Conservation (phyloP, 805 yeast genomes). For the Helenozyma baotianmanensis region DNA sequence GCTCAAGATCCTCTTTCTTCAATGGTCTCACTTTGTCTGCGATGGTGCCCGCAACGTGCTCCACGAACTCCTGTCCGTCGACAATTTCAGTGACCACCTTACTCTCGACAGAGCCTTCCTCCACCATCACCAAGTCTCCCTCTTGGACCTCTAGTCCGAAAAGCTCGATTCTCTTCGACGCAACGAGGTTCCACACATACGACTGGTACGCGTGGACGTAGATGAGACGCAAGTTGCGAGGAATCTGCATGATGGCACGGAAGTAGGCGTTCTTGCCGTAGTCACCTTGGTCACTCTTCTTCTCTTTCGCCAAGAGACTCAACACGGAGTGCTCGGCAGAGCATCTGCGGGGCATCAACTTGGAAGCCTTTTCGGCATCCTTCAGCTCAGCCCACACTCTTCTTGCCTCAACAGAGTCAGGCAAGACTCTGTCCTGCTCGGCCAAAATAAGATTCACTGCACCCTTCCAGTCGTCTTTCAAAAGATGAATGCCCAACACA, state of each 20-base stretch:
- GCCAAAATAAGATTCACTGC: slow-evolving; percentile 77
- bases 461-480: slow-evolving; percentile 70
- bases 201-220: slow-evolving; percentile 98
- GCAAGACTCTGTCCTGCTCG: slow-evolving; percentile 80
- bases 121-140: slow-evolving; percentile 72
- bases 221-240: slow-evolving; percentile 88
- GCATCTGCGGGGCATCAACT: slow-evolving; percentile 81
- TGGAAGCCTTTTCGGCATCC: slow-evolving; percentile 61
- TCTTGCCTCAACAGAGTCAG: slow-evolving; percentile 81
- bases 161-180: slow-evolving; percentile 66
- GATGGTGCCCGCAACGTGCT: slow-evolving; percentile 58
- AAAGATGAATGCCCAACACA: slow-evolving; percentile 66
- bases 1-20: slow-evolving; percentile 65
- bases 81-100: slow-evolving; percentile 12
- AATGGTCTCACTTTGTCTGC: slow-evolving; percentile 68
- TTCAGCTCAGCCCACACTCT: slow-evolving; percentile 70
- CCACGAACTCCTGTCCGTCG: slow-evolving; percentile 55
- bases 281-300: slow-evolving; percentile 38
- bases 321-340: slow-evolving; percentile 79
- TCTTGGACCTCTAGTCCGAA: slow-evolving; percentile 67
- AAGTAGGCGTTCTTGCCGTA: slow-evolving; percentile 57
- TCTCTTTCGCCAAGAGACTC: slow-evolving; percentile 51
- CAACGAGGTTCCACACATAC: slow-evolving; percentile 87
- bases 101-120: slow-evolving; percentile 15
- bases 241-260: slow-evolving; percentile 81